Base-by-base conservation (phyloP, 2,329 filamentous ascomycete genomes). In the Eurotiales sp. region DNA sequence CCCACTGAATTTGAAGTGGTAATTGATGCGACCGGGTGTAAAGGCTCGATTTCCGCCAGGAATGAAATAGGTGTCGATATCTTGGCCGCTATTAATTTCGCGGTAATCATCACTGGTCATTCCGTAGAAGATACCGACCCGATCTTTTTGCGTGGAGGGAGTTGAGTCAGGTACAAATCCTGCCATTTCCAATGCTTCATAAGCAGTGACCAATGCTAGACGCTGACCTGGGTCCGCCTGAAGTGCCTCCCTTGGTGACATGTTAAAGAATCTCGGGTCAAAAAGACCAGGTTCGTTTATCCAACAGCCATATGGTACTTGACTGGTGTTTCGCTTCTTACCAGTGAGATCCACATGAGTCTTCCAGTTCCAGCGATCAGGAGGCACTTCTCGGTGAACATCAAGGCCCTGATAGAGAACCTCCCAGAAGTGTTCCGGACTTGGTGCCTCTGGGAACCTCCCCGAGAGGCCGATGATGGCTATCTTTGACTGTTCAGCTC, bases 401-500 rank as follows among this genome's bases (percentile, higher is more conserved):
- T 72, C 71, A 4, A 60, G 58, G 1, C 68, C 69, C 7, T 61
- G 15, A 7, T 61, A 46, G 1, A 73, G 54, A 7, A 72, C 37
- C 6, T 71, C 56, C 70, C 70, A 72, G 53, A 72, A 67, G 25
- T 59, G 56, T 21, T 69, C 61, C n/a, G 54, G 49, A 42, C 53
- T 55, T 17, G 50, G 40, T 25, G 86, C 85, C 60, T 85, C 82
- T 4, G 86, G 86, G 67, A 88, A 89, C 46, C 86, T 80, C 48
- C 87, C 86, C 44, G 86, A 80, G 81, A 88, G 87, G 46, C 89
- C 89, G 25, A 93, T 85, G 58, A 95, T 90, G 55, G 89, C 89
- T 54, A 93, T 80, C 29, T 56, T 56, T 12, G 54, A 57, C 19
- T 64, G 57, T 25, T 69, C 66, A 0, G 66, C 39, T 25, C 63